These are phyloP conservation scores for Metschnikowia vanudenii DNA, from an alignment of 805 yeast genomes.

Conservation along the genomic window DNA sequence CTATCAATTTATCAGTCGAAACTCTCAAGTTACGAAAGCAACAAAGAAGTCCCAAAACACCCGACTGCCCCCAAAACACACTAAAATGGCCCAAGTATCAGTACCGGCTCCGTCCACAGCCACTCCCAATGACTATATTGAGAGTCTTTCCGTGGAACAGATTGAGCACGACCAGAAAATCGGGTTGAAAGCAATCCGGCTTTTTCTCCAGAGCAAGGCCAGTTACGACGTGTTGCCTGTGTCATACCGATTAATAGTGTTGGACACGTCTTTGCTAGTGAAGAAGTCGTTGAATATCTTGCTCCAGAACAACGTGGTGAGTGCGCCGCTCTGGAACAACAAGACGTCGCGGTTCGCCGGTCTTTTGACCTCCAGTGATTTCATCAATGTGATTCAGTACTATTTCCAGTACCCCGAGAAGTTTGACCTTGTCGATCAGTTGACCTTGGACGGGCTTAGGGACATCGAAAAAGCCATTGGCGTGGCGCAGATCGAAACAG, in stretches of 20 bases:
- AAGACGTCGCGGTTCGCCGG: conserved; percentile 91
- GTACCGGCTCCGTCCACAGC: conserved; percentile 25
- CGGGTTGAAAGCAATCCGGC: conserved; percentile 81
- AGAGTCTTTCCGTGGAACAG: conserved; percentile 40
- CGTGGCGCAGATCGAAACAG: conserved; percentile 80
- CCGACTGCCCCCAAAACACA: neutral
- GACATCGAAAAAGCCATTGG: conserved; percentile 88
- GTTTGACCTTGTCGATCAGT: conserved; percentile 80
- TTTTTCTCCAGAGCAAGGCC: conserved; percentile 83
- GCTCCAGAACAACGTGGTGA: conserved; percentile 88
- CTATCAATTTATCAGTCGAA: too few relatives aligned
- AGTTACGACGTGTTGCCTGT: conserved; percentile 97
- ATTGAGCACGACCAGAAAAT: conserved; percentile 60
- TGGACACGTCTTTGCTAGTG: conserved; percentile 86
- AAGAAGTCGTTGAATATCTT: conserved; percentile 88
- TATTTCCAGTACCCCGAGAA: conserved; percentile 87
- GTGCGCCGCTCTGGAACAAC: conserved; percentile 97
- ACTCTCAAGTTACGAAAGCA: too few relatives aligned
- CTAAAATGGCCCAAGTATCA: conserved; percentile 22
- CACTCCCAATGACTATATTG: conserved; percentile 44
- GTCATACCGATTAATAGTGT: conserved; percentile 84
- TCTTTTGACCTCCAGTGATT: conserved; percentile 84
- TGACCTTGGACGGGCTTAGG: conserved; percentile 79
- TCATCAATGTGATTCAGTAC: conserved; percentile 91
- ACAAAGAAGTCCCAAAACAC: too few relatives aligned